Conservation (phyloP, 1,284 basidiomycete species). For the Apiotrichum siamense region DNA sequence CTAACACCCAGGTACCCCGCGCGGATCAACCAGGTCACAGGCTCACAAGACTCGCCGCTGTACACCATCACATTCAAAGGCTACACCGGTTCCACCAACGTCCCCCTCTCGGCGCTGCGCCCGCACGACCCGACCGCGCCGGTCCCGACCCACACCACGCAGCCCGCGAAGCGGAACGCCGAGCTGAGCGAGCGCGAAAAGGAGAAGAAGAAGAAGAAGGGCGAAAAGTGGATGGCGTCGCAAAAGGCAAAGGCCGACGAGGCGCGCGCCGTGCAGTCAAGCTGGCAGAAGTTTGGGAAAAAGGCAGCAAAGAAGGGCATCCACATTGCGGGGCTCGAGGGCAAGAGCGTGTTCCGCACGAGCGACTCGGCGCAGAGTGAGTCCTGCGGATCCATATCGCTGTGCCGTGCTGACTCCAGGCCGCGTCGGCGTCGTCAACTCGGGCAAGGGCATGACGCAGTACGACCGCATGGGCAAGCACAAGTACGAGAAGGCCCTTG, state of each 20-base stretch:
- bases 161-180: slow-evolving; percentile 65
- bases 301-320: slow-evolving; percentile 94
- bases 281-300: slow-evolving; percentile 97
- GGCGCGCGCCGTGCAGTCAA: slow-evolving; percentile 77
- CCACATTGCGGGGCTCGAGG: slow-evolving; percentile 68
- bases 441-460: slow-evolving; percentile 87
- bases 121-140: slow-evolving; percentile 46
- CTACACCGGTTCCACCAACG: slow-evolving; percentile 89
- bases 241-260: slow-evolving; percentile 84
- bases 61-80: slow-evolving; percentile 93
- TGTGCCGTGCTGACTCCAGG: slow-evolving; percentile 14
- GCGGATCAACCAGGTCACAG: slow-evolving; percentile 78
- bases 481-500: slow-evolving; percentile 79
- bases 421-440: slow-evolving; percentile 87
- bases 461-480: slow-evolving; percentile 63
- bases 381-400: neutral
- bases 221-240: slow-evolving; percentile 87
- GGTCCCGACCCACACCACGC: slow-evolving; percentile 57
- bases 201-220: slow-evolving; percentile 89
- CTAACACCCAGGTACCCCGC: slow-evolving; percentile 65
- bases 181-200: slow-evolving; percentile 75
- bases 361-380: neutral
- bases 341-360: slow-evolving; percentile 92
- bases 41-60: slow-evolving; percentile 73
- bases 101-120: slow-evolving; percentile 68